Base-by-base conservation (phyloP, 2,329 filamentous ascomycete species). In the Graphilbum sp. region DNA sequence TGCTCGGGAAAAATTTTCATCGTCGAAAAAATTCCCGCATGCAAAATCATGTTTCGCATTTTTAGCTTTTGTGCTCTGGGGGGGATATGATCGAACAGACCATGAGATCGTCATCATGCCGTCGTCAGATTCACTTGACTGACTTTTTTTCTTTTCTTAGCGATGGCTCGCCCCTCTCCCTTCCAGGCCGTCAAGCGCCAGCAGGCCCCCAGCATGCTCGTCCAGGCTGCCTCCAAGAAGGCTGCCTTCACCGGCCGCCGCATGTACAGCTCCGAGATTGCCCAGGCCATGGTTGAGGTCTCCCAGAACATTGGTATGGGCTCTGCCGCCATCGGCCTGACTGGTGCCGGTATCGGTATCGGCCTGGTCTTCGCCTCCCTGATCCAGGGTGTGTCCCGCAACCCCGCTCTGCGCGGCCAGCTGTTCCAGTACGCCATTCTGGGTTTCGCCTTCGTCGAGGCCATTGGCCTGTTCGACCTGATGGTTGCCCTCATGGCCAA, bases 401-500 rank as follows among this genome's bases (percentile, higher is more conserved):
- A 93, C 82, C 84, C 84, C 59, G 81, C 80, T 60, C 82, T 92
- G 69, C 80, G 83, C 70, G 84, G 83, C 63, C 85, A 92, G 76
- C 83, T 93, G 59, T 93, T 75, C 67, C 64, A 65, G 47, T 74
- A 74, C 62, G 70, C 70, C 62, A 69, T 74, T 62, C 58, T 75
- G 53, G 70, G 69, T 58, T 74, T 74, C 61, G 70, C 70, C 53
- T 72, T 75, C 59, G 67, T 69, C 54, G 69, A 75, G 58, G 70
- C 70, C 54, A 73, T 70, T 50, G 69, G 70, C 56, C 61, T 69
- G 43, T 69, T 69, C 59, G 64, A 66, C 47, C 60, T 69, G 45
- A 86, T 86, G 80, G 75, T 86, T 84, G 80, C 80, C 69, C 82
- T 86, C 71, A 86, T 86, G 80, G 81, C 79, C 79, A 86, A 86